Conservation (phyloP, 2,329 filamentous ascomycete species). For the Xylariaceae sp. region DNA sequence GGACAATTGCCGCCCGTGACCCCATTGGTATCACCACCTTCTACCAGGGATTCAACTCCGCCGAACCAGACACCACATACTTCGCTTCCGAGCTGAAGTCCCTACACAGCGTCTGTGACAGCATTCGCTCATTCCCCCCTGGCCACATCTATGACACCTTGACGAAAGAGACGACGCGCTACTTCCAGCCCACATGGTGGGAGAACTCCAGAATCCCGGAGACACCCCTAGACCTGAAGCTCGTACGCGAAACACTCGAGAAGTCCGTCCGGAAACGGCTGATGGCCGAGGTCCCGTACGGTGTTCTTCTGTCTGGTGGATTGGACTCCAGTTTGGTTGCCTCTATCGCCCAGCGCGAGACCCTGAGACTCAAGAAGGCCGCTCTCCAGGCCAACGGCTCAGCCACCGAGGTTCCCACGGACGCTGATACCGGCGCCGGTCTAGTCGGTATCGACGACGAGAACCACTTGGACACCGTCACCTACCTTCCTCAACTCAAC, state of each 20-base stretch:
- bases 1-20: constrained; percentile 88
- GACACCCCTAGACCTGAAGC: constrained; percentile 75
- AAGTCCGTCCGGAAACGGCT: constrained; percentile 89
- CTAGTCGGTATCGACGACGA: constrained; percentile 93
- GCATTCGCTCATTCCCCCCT: constrained; percentile 88
- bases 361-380: constrained; percentile 65
- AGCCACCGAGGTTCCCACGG: constrained; percentile 38
- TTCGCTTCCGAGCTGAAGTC: constrained; percentile 98
- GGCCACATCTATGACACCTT: constrained; percentile 95
- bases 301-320: constrained; percentile 89
- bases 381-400: constrained; percentile 47
- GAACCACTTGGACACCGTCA: constrained; percentile 81
- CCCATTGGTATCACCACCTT: constrained; percentile 96
- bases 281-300: constrained; percentile 98
- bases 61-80: constrained; percentile 79
- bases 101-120: constrained; percentile 87
- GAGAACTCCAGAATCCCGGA: constrained; percentile 73
- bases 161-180: constrained; percentile 76
- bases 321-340: constrained; percentile 94
- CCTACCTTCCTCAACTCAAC: constrained; percentile 90
- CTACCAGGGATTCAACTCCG: constrained; percentile 87
- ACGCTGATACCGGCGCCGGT: constrained; percentile 59
- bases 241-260: constrained; percentile 77
- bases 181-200: constrained; percentile 92
- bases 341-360: constrained; percentile 92